Conservation (phyloP, 768 basidiomycete genomes). For the Clavulina sp. region DNA sequence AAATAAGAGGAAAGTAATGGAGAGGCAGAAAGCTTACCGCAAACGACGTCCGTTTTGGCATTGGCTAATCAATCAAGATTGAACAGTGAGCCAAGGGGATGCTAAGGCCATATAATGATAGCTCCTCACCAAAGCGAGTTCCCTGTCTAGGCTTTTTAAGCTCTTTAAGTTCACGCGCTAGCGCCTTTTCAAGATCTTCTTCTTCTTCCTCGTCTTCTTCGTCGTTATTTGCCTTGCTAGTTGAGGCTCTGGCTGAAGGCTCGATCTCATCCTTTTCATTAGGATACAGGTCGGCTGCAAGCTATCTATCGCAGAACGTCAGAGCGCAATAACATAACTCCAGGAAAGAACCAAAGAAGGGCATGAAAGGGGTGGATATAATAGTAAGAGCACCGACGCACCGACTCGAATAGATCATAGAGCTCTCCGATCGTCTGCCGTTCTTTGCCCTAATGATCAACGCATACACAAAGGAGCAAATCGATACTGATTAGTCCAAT, state of each 20-base stretch:
- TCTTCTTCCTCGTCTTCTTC: slow-evolving; percentile 21
- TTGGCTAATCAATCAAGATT: slow-evolving; percentile 30
- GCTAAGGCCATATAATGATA: background rate
- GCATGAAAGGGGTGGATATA: background rate
- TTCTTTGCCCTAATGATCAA: slow-evolving; percentile 39
- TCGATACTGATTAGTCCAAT: no score
- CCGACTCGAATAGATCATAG: slow-evolving; percentile 62
- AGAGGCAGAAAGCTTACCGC: slow-evolving; percentile 30
- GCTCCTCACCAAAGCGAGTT: slow-evolving; percentile 42
- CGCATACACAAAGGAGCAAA: background rate
- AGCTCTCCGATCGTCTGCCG: slow-evolving; percentile 59
- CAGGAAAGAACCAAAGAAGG: background rate
- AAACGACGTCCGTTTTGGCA: slow-evolving; percentile 64
- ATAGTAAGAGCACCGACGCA: slow-evolving; percentile 23
- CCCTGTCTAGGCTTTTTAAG: slow-evolving; percentile 49
- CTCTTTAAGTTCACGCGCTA: slow-evolving; percentile 51
- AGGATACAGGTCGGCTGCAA: slow-evolving; percentile 61
- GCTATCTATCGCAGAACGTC: slow-evolving; percentile 22
- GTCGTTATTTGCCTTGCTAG: slow-evolving; percentile 14
- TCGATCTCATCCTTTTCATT: slow-evolving; percentile 9
- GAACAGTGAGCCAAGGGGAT: slow-evolving; percentile 1
- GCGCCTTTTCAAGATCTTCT: slow-evolving; percentile 47
- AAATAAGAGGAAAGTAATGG: background rate
- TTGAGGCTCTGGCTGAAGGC: background rate
- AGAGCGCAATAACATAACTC: background rate